Conservation (phyloP, 148 eudicot genomes). For the Cornus kousa region DNA sequence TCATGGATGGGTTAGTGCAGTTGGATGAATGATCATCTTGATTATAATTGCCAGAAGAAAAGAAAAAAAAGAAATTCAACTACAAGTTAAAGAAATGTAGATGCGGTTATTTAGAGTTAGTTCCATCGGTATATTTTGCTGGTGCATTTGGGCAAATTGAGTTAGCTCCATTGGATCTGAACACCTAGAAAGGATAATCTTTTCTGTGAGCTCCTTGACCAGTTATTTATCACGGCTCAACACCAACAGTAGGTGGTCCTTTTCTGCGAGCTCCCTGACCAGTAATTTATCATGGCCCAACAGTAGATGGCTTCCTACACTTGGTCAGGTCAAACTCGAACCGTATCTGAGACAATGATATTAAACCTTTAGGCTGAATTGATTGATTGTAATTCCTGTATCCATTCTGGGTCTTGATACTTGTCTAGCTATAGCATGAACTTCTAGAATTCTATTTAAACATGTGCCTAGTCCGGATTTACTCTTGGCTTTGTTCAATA, state of each 20-base stretch:
- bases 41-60: too few species aligned
- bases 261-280: background rate
- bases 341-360: background rate
- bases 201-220: slow-evolving; percentile 1
- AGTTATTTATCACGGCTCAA: background rate
- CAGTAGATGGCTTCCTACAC: background rate
- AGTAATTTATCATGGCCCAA: background rate
- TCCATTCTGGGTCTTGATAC: background rate
- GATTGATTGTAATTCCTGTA: slow-evolving; percentile 2
- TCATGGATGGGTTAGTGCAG: background rate
- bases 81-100: too few species aligned
- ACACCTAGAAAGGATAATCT: background rate
- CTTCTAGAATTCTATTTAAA: background rate
- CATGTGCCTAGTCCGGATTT: background rate
- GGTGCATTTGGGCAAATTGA: background rate
- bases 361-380: background rate
- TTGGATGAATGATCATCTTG: background rate
- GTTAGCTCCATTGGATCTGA: background rate
- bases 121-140: too few species aligned
- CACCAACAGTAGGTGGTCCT: background rate
- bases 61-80: too few species aligned
- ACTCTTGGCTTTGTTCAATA: background rate
- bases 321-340: background rate
- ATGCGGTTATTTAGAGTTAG: too few species aligned
- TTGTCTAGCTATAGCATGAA: background rate